Evolutionary conservation across 768 basidiomycete species (phyloP).

Genomic region (Lactarius quietus): DNA sequence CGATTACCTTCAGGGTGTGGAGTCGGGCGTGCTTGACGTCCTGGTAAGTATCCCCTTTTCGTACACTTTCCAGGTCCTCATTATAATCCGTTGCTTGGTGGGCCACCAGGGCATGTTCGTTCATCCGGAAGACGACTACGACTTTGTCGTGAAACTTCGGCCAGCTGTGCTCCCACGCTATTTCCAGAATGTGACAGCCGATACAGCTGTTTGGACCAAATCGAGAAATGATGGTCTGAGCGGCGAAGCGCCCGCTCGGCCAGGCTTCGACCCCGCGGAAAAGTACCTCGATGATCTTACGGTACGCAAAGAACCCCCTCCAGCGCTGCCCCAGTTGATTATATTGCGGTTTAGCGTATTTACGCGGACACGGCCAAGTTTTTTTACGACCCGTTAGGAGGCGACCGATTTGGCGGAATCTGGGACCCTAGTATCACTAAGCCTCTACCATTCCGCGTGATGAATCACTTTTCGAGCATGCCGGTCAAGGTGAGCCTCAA

Average conservation of each 20-base stretch:
- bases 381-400: slow-evolving; percentile 83
- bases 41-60: slow-evolving; percentile 42
- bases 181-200: slow-evolving; percentile 60
- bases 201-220: slow-evolving; percentile 44
- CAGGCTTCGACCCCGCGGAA: slow-evolving; percentile 79
- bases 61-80: slow-evolving; percentile 18
- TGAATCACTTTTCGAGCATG: slow-evolving; percentile 73
- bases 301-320: slow-evolving; percentile 41
- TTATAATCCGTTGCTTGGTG: neutral
- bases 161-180: slow-evolving; percentile 64
- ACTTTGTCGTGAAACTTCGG: slow-evolving; percentile 77
- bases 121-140: slow-evolving; percentile 82
- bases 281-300: slow-evolving; percentile 67
- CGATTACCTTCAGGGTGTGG: slow-evolving; percentile 50
- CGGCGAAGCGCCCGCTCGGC: slow-evolving; percentile 36
- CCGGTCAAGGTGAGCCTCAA: slow-evolving; percentile 44
- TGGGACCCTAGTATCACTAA: slow-evolving; percentile 76
- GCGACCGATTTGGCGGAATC: slow-evolving; percentile 71
- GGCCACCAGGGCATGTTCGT: slow-evolving; percentile 68
- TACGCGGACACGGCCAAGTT: slow-evolving; percentile 77
- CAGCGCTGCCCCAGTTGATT: neutral
- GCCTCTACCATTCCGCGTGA: slow-evolving; percentile 68
- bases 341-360: slow-evolving; percentile 44
- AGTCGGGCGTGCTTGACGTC: slow-evolving; percentile 50
- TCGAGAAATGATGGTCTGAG: slow-evolving; percentile 46